phyloP scores from a whole-genome alignment of 2,329 filamentous ascomycete genomes.

The Plenodomus tracheiphilus region DNA sequence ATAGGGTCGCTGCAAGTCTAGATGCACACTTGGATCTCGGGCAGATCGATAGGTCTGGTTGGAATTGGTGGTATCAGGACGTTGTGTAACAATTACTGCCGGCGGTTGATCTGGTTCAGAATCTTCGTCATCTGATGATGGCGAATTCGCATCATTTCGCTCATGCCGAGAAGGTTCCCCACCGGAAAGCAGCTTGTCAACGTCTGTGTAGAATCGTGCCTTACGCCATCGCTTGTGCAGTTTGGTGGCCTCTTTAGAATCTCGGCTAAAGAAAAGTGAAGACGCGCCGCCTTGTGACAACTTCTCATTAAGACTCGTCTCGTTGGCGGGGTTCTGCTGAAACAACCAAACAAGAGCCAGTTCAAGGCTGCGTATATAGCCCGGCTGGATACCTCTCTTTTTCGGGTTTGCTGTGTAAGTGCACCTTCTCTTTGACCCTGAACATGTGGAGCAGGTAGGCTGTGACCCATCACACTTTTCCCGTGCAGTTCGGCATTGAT shows the following conservation, averaged over 20 bases:
- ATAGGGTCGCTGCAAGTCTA: not conserved
- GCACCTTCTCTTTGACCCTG: slow-evolving; percentile 64
- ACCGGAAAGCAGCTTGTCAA: slow-evolving; percentile 64
- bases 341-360: slow-evolving; percentile 69
- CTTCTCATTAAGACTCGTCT: slow-evolving; percentile 60
- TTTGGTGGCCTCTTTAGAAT: slow-evolving; percentile 57
- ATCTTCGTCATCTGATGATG: slow-evolving; percentile 33
- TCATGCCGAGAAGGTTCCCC: slow-evolving; percentile 37
- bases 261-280: slow-evolving; percentile 56
- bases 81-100: not conserved
- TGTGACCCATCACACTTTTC: slow-evolving; percentile 74
- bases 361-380: slow-evolving; percentile 76
- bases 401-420: slow-evolving; percentile 74
- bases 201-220: slow-evolving; percentile 63
- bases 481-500: slow-evolving; percentile 67
- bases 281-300: slow-evolving; percentile 55
- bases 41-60: not conserved
- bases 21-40: slow-evolving; percentile 1
- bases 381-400: slow-evolving; percentile 78
- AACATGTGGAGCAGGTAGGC: slow-evolving; percentile 69
- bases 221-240: slow-evolving; percentile 66
- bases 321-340: slow-evolving; percentile 62
- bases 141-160: slow-evolving; percentile 16
- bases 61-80: not conserved
- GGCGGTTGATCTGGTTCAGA: slow-evolving; percentile 23